phyloP scores from a whole-genome alignment of 345 rosid genomes.

The Hibiscus syriacus region DNA sequence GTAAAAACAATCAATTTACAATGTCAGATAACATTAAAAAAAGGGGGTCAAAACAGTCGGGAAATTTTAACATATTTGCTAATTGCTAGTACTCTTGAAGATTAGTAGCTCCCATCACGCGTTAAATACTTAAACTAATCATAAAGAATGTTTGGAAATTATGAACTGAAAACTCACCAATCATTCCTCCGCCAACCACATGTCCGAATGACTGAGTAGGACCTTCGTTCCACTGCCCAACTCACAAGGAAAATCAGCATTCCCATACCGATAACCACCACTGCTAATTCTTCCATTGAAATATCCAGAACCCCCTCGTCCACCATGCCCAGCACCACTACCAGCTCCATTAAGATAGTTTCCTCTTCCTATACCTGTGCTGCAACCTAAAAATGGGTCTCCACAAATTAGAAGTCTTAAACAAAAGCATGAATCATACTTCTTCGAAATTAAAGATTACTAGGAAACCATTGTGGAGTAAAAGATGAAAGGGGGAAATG shows the following conservation, averaged over 20 bases:
- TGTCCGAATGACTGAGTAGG: conserved; percentile 58
- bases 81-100: neutral
- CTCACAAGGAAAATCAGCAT: conserved; percentile 90
- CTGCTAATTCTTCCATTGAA: conserved; percentile 70
- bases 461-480: conserved; percentile 11
- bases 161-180: conserved; percentile 39
- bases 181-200: conserved; percentile 91
- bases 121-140: neutral
- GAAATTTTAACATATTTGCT: neutral
- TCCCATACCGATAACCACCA: conserved; percentile 84
- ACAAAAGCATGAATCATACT: neutral
- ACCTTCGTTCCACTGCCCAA: conserved; percentile 93
- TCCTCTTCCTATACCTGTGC: conserved; percentile 82
- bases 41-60: neutral
- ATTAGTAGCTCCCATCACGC: neutral
- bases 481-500: conserved; percentile 5
- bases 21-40: neutral
- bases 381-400: conserved; percentile 57
- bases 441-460: conserved; percentile 8
- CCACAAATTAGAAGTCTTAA: conserved; percentile 13
- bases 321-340: conserved; percentile 98
- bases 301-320: conserved; percentile 89
- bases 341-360: conserved; percentile 85
- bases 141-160: no score
- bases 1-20: conserved; percentile 4